Evolutionary conservation across 2,329 filamentous ascomycete species (phyloP).

Genomic region (Tolypocladium ophioglossoides): DNA sequence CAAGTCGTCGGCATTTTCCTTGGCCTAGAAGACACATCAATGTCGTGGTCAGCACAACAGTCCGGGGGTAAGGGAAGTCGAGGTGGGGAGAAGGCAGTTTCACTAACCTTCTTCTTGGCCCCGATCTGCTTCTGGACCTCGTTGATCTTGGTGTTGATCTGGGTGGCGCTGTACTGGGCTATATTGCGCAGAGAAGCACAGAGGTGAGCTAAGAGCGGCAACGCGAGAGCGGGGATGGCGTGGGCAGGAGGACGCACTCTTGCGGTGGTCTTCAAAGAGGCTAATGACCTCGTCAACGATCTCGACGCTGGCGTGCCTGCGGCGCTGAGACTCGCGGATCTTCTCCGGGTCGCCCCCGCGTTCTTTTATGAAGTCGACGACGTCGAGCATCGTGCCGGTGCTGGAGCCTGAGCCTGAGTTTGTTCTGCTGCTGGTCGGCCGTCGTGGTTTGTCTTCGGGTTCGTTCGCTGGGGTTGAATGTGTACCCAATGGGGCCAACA

Average conservation of each 20-base stretch:
- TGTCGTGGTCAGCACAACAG: not conserved
- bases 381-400: conserved; percentile 53
- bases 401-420: not conserved
- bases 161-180: conserved; percentile 65
- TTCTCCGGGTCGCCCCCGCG: conserved; percentile 84
- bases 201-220: not conserved
- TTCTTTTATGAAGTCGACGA: conserved; percentile 71
- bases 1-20: conserved; percentile 76
- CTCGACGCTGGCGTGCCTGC: conserved; percentile 69
- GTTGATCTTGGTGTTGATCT: conserved; percentile 80
- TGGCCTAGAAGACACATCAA: conserved; percentile 42
- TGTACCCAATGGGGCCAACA: not conserved
- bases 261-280: conserved; percentile 76
- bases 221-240: not conserved
- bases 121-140: conserved; percentile 83
- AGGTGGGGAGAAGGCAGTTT: not conserved
- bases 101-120: conserved; percentile 69
- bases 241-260: conserved; percentile 36
- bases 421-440: not conserved
- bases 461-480: not conserved
- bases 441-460: not conserved
- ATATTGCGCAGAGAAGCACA: not conserved
- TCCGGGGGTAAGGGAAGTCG: not conserved
- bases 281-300: conserved; percentile 84
- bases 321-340: conserved; percentile 85